Evolutionary conservation across 441 rosid genomes (phyloP), one percentile per base, ranked within the genome.

Genomic region (Biscutella laevigata): DNA sequence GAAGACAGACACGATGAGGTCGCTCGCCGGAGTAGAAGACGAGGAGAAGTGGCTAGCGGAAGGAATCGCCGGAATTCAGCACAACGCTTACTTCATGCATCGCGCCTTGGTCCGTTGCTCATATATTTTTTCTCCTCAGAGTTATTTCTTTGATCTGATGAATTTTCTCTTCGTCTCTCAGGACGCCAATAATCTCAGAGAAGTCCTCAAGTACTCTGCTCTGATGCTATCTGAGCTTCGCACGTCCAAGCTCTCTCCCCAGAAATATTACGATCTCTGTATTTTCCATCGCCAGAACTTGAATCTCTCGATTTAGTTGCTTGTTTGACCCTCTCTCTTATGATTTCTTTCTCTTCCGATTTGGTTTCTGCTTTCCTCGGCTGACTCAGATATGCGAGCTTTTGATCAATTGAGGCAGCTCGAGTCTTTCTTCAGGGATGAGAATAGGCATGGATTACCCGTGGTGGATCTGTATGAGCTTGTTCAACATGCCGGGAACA

Each of bases 31-130:
- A 44, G 62, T 53, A 4, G 88, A 79, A 62, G 81, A 82, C 60
- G 88, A 82, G 58, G 85, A 82, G 15, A 79, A 77, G 65, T 82
- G 88, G 88, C 74, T 82, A 43, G 88, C 88, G 10, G 88, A 79
- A 74, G 88, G 81, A 58, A 82, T 82, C 78, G 83, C 85, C 55
- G 72, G 74, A 66, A 65, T 82, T 43, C 88, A 79, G 49, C 85
- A 77, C 62, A 79, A 76, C 69, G 84, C 88, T 61, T 79, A 72
- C 57, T 79, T 74, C 75, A 74, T 79, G 78, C 88, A 77, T 71
- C 81, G 81, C 51, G 81, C 88, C 50, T 59, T 82, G 84, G 88
- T 81, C 25, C 25, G 15, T 35, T 34, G 3, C 57, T 36, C 10
- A 0, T 11, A 6, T 8, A n/a, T 8, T 8, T 35, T 24, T 10